Conservation (phyloP, 345 rosid genomes). For the Lepidium sativum region DNA sequence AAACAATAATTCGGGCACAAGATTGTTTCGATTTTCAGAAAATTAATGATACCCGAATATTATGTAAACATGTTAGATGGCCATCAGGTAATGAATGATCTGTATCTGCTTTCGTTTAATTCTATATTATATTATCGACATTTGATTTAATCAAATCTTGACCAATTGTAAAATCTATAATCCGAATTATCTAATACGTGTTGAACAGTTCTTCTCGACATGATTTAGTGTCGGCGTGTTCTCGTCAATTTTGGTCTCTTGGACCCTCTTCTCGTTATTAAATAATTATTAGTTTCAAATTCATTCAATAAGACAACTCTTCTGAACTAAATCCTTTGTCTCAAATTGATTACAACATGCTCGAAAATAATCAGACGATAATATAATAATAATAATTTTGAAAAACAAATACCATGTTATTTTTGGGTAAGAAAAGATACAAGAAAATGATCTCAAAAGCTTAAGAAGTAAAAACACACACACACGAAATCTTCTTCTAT, state of each 20-base stretch:
- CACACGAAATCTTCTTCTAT: conserved; percentile 8
- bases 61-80: neutral
- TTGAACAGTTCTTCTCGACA: neutral
- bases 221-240: too few relatives aligned
- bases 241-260: conserved; percentile 13
- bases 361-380: neutral
- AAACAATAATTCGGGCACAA: too few relatives aligned
- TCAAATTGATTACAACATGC: too few relatives aligned
- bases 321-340: too few relatives aligned
- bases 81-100: too few relatives aligned
- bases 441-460: conserved; percentile 24
- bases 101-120: neutral
- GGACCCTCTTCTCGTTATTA: neutral
- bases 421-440: conserved; percentile 9
- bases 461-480: conserved; percentile 3
- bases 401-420: conserved; percentile 6
- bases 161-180: neutral
- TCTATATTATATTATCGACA: neutral
- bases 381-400: neutral
- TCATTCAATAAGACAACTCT: too few relatives aligned
- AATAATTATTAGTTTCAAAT: neutral
- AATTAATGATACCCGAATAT: too few relatives aligned
- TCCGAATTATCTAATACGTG: conserved; percentile 13
- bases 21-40: too few relatives aligned
- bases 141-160: neutral